Evolutionary conservation across 768 basidiomycete genomes (phyloP).

Genomic region (Antrodiella citrinella): DNA sequence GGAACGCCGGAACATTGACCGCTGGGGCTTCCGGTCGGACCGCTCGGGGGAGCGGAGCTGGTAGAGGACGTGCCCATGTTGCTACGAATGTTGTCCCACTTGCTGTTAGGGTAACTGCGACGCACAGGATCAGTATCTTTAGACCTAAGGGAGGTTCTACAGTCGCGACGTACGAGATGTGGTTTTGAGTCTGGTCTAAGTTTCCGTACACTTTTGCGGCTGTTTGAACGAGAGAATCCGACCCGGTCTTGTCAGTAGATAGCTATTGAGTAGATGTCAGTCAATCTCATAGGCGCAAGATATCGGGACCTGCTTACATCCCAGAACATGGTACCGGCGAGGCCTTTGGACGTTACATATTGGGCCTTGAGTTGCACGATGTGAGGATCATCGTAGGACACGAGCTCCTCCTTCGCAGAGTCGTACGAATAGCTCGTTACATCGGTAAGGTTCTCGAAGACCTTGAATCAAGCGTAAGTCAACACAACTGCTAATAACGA

Average conservation of each 20-base stretch:
- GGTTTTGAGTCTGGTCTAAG: slow-evolving; percentile 57
- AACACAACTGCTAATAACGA: neutral
- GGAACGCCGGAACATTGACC: slow-evolving; percentile 35
- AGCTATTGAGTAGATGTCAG: slow-evolving; percentile 24
- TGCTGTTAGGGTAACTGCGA: slow-evolving; percentile 53
- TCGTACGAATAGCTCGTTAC: slow-evolving; percentile 80
- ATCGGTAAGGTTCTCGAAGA: slow-evolving; percentile 59
- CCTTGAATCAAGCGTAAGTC: too few species aligned
- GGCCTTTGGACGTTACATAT: slow-evolving; percentile 50
- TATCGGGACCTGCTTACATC: slow-evolving; percentile 28
- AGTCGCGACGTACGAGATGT: slow-evolving; percentile 26
- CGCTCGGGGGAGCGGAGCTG: slow-evolving; percentile 11
- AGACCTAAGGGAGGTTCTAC: neutral
- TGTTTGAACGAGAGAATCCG: slow-evolving; percentile 49
- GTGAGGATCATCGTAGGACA: slow-evolving; percentile 70
- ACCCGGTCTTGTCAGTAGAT: slow-evolving; percentile 51
- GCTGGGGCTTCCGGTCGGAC: slow-evolving; percentile 6
- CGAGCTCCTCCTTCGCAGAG: slow-evolving; percentile 51
- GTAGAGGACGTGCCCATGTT: slow-evolving; percentile 43
- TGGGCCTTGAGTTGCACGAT: slow-evolving; percentile 59
- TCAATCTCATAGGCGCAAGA: neutral
- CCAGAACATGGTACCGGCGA: slow-evolving; percentile 75
- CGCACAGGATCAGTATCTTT: neutral
- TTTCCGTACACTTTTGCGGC: slow-evolving; percentile 38
- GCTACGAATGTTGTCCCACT: slow-evolving; percentile 61